Evolutionary conservation across 768 basidiomycete species (phyloP).

Genomic region (Strobilomyces echinocephalus): DNA sequence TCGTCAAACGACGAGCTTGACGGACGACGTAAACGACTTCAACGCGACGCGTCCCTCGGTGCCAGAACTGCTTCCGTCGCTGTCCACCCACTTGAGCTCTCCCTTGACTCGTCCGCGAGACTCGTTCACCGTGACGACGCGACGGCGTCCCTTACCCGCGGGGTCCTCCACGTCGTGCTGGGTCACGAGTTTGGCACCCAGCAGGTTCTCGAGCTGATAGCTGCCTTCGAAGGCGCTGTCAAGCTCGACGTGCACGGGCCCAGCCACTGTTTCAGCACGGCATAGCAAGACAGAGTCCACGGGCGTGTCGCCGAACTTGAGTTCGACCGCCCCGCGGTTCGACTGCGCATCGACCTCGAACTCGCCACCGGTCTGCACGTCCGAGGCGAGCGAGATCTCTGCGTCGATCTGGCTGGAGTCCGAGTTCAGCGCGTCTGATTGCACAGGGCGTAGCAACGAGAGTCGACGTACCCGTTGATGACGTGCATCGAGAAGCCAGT

Average conservation of each 20-base stretch:
- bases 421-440: slow-evolving; percentile 1
- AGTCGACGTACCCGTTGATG: slow-evolving; percentile 38
- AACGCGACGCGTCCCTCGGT: slow-evolving; percentile 17
- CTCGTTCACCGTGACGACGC: slow-evolving; percentile 18
- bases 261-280: slow-evolving; percentile 28
- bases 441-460: background rate
- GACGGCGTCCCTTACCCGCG: slow-evolving; percentile 31
- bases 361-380: slow-evolving; percentile 24
- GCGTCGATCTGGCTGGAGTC: slow-evolving; percentile 17
- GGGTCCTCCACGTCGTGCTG: slow-evolving; percentile 30
- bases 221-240: slow-evolving; percentile 40
- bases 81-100: slow-evolving; percentile 22
- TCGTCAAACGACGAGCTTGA: slow-evolving; percentile 19
- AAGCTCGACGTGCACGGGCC: slow-evolving; percentile 24
- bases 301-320: slow-evolving; percentile 31
- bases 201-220: slow-evolving; percentile 30
- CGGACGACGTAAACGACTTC: slow-evolving; percentile 10
- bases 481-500: slow-evolving; percentile 34
- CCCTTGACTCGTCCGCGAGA: slow-evolving; percentile 12
- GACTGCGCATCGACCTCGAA: slow-evolving; percentile 32
- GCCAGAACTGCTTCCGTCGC: slow-evolving; percentile 14
- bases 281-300: slow-evolving; percentile 33
- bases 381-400: slow-evolving; percentile 30
- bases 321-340: slow-evolving; percentile 26
- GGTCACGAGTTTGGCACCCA: slow-evolving; percentile 19